Percentiles rank a stretch among this genome's conserved stretches.
phyloP scores from a whole-genome alignment of 805 yeast species.

The Cyberlindnera americana region DNA sequence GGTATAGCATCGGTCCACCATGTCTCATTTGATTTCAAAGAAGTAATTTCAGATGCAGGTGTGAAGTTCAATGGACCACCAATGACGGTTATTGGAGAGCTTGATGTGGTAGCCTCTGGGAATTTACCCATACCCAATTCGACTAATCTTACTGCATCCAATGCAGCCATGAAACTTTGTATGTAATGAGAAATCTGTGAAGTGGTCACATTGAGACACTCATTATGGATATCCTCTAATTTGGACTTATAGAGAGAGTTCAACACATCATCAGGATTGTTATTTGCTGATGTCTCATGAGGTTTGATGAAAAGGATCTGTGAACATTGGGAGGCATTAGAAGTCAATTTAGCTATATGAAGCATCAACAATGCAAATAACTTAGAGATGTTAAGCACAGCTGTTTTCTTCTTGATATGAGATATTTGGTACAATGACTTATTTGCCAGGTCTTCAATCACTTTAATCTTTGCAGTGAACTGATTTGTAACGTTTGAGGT shows the following conservation, averaged over 20 bases:
- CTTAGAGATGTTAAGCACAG: conserved; percentile 34
- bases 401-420: conserved; percentile 25
- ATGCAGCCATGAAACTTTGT: conserved; percentile 28
- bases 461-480: conserved; percentile 26
- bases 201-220: conserved; percentile 16
- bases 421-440: conserved; percentile 24
- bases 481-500: conserved; percentile 24
- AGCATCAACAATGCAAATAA: conserved; percentile 33
- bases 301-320: conserved; percentile 37
- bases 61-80: conserved; percentile 30
- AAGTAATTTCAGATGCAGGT: conserved; percentile 24
- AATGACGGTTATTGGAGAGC: conserved; percentile 24
- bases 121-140: conserved; percentile 39
- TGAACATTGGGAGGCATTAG: conserved; percentile 31
- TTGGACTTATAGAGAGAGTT: conserved; percentile 25
- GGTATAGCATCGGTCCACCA: conserved; percentile 28
- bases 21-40: conserved; percentile 19
- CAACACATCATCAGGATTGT: conserved; percentile 27
- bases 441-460: conserved; percentile 21
- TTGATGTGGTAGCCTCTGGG: conserved; percentile 23
- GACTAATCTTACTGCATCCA: conserved; percentile 32
- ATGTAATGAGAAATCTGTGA: conserved; percentile 33
- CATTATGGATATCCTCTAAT: conserved; percentile 18
- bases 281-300: conserved; percentile 27
- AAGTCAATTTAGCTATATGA: conserved; percentile 28